Evolutionary conservation across 177 flowering plant species (phyloP), one percentile per base, ranked within the genome.

Genomic region (Tripterygium wilfordii): DNA sequence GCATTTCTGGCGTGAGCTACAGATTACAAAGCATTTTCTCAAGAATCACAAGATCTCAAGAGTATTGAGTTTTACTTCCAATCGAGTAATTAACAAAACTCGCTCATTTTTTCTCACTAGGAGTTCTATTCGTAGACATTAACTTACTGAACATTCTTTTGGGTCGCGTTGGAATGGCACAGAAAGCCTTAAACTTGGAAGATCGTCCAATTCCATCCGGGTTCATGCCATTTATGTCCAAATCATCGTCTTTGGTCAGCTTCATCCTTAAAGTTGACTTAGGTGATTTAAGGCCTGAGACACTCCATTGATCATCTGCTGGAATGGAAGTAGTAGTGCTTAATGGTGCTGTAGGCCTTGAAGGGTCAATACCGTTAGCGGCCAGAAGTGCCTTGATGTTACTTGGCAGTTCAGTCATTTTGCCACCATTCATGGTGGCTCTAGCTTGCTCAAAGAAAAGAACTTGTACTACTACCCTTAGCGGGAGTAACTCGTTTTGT

Each of bases 381-480:
- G 75, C 75, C 20, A 87, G 68, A 27, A 91, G 76, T 30, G 89
- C 95, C 69, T 85, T 83, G 42, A 88, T 66, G 62, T 83, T 71
- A 49, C 63, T 63, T 2, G 98, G 95, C 5, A 87, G 69, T 18
- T 85, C 83, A 12, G 74, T 55, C 4, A 77, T 74, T 53, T 80
- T 71, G 47, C 79, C 83, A 18, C 91, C 85, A 7, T 70, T 60
- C 58, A 63, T 66, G n/a, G 84, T 68, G 1, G 88, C 78, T 48
- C 94, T 63, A 8, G 82, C 83, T 64, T 88, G 95, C 65, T 88
- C 91, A 45, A 73, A 78, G 77, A 88, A 88, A 32, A 88, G 85
- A 40, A 88, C 89, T 67, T 85, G 96, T 27, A 88, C 91, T 19
- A 88, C 88, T n/a, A 88, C 85, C 55, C 96, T 70, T 14, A 88